Conservation (phyloP, 2,329 filamentous ascomycete genomes). For the Botrytis paeoniae region DNA sequence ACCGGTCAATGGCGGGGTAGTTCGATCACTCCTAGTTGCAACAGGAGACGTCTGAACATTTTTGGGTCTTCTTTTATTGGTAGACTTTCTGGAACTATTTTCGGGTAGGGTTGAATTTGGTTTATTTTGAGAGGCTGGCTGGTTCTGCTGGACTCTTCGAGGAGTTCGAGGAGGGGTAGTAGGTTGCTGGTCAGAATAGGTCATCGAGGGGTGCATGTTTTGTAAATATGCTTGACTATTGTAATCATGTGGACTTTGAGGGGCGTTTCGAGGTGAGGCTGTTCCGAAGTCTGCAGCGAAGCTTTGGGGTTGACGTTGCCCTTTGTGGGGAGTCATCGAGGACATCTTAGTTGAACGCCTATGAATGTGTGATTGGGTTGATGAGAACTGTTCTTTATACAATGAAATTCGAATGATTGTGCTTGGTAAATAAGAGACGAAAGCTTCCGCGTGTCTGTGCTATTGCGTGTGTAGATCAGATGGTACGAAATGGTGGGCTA, state of each 20-base stretch:
- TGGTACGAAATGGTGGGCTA: slow-evolving; percentile 15
- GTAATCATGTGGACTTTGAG: slow-evolving; percentile 47
- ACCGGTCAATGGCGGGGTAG: slow-evolving; percentile 32
- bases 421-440: neutral
- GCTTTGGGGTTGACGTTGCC: slow-evolving; percentile 37
- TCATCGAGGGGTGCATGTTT: slow-evolving; percentile 31
- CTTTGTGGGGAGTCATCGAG: slow-evolving; percentile 42
- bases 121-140: slow-evolving; percentile 24
- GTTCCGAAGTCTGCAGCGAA: slow-evolving; percentile 27
- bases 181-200: slow-evolving; percentile 27
- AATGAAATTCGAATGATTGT: neutral
- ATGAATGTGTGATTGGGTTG: slow-evolving; percentile 45
- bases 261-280: slow-evolving; percentile 38
- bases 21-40: slow-evolving; percentile 29
- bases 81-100: slow-evolving; percentile 34
- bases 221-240: slow-evolving; percentile 43
- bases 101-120: slow-evolving; percentile 27
- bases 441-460: neutral
- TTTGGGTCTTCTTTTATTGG: slow-evolving; percentile 36
- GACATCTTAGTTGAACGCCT: slow-evolving; percentile 47
- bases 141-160: slow-evolving; percentile 29
- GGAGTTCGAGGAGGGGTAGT: slow-evolving; percentile 39
- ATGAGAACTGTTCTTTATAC: neutral
- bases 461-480: neutral
- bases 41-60: slow-evolving; percentile 36